Evolutionary conservation across 768 basidiomycete genomes (phyloP).

Genomic region (Myochromella boudieri): DNA sequence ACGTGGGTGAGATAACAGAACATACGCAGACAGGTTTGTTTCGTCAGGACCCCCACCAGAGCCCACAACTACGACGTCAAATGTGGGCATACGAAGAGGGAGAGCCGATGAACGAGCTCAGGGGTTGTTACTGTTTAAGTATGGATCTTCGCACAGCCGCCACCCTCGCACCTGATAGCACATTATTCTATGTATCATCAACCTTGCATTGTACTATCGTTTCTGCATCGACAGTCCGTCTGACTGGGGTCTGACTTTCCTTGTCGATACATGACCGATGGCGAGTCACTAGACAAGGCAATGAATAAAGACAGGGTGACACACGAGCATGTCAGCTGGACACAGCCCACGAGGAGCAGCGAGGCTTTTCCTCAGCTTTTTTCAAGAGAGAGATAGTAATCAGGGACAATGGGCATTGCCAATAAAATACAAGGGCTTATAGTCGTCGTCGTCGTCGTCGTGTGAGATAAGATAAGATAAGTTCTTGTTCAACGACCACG

Average conservation of each 20-base stretch:
- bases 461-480: slow-evolving; percentile 13
- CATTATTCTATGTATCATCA: slow-evolving; percentile 9
- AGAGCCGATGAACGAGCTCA: slow-evolving; percentile 3
- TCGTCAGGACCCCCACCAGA: slow-evolving; percentile 90
- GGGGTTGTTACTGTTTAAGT: slow-evolving; percentile 13
- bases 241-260: no score
- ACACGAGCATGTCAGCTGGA: background rate
- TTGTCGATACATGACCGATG: no score
- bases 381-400: background rate
- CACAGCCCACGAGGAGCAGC: background rate
- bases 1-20: slow-evolving; percentile 18
- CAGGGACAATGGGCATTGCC: background rate
- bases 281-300: slow-evolving; percentile 8
- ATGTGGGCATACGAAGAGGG: slow-evolving; percentile 38
- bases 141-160: slow-evolving; percentile 13
- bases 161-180: slow-evolving; percentile 10
- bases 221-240: no score
- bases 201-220: no score
- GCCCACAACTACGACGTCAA: slow-evolving; percentile 77
- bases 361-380: no score
- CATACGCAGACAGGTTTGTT: slow-evolving; percentile 84
- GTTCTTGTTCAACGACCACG: slow-evolving; percentile 4
- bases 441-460: no score
- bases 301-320: background rate
- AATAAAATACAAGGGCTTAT: slow-evolving; percentile 1